These are phyloP conservation scores for Nepenthes gracilis DNA, from an alignment of 148 eudicot genomes.

Conservation along the genomic window DNA sequence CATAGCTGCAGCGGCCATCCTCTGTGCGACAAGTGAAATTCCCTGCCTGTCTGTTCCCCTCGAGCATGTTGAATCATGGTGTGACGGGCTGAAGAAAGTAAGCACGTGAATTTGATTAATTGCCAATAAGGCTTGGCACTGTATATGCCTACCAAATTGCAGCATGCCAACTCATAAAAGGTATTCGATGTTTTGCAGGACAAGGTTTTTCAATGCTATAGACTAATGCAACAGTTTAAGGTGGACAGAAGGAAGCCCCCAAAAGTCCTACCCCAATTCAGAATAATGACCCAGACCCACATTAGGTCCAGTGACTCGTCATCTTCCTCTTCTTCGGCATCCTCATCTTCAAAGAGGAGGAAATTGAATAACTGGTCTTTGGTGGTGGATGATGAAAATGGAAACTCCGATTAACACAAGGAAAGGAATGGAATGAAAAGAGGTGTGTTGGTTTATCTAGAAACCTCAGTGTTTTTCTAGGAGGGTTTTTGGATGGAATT, in stretches of 20 bases:
- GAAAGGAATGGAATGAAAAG: not conserved
- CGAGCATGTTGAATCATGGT: constrained; percentile 72
- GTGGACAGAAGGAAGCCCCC: constrained; percentile 29
- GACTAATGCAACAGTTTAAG: constrained; percentile 34
- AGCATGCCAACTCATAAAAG: not conserved
- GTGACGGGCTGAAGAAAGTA: constrained; percentile 82
- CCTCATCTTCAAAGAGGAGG: constrained; percentile 42
- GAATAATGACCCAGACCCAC: constrained; percentile 46
- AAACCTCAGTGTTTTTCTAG: constrained; percentile 33
- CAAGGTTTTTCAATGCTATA: constrained; percentile 47
- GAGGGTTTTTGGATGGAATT: constrained; percentile 21
- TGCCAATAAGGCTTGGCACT: not conserved
- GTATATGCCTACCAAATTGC: not conserved
- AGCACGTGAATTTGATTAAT: constrained; percentile 8
- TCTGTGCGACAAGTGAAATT: constrained; percentile 71
- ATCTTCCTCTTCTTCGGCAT: constrained; percentile 24
- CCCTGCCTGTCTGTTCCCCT: constrained; percentile 66
- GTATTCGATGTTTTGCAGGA: constrained; percentile 31
- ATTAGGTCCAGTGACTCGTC: constrained; percentile 36
- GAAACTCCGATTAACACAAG: constrained; percentile 31
- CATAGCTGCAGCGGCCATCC: constrained; percentile 76
- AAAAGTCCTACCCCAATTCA: constrained; percentile 48
- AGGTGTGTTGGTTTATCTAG: constrained; percentile 12
- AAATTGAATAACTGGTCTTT: constrained; percentile 46
- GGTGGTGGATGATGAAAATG: constrained; percentile 53